These are phyloP conservation scores for Rhamnella rubrinervis DNA, from an alignment of 331 rosid species.

Conservation along the genomic window DNA sequence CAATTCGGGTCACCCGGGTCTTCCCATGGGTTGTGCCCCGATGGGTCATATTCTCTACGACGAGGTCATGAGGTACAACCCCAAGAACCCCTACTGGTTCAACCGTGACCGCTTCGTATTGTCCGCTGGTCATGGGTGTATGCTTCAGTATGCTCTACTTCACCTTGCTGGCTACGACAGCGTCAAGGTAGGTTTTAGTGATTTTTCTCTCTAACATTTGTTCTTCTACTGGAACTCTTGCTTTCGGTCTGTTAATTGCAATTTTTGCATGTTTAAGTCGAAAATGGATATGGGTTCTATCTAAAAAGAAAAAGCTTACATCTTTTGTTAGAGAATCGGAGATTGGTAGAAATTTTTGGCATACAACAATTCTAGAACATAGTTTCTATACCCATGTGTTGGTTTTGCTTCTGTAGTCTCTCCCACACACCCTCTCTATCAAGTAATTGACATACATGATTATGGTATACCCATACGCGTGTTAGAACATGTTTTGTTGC, in stretches of 20 bases:
- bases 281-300: constrained; percentile 20
- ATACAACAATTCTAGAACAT: background rate
- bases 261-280: background rate
- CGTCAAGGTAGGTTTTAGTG: constrained; percentile 43
- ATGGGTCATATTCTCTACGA: constrained; percentile 89
- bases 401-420: background rate
- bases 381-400: background rate
- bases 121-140: constrained; percentile 97
- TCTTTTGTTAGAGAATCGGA: background rate
- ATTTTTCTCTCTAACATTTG: background rate
- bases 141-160: constrained; percentile 91
- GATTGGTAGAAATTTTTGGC: background rate
- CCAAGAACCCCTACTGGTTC: constrained; percentile 90
- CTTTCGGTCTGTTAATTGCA: constrained; percentile 5
- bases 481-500: background rate
- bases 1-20: constrained; percentile 91
- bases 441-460: too few relatives aligned
- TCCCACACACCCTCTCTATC: too few relatives aligned
- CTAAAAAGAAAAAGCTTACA: constrained; percentile 1
- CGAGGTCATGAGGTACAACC: constrained; percentile 87
- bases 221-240: background rate
- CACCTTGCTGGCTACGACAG: constrained; percentile 94
- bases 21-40: constrained; percentile 99
- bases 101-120: constrained; percentile 90
- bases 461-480: background rate